Percentiles rank a stretch among this genome's conserved stretches.
phyloP scores from a whole-genome alignment of 1,139 yeast species.

The Yamadazyma epiphylla region DNA sequence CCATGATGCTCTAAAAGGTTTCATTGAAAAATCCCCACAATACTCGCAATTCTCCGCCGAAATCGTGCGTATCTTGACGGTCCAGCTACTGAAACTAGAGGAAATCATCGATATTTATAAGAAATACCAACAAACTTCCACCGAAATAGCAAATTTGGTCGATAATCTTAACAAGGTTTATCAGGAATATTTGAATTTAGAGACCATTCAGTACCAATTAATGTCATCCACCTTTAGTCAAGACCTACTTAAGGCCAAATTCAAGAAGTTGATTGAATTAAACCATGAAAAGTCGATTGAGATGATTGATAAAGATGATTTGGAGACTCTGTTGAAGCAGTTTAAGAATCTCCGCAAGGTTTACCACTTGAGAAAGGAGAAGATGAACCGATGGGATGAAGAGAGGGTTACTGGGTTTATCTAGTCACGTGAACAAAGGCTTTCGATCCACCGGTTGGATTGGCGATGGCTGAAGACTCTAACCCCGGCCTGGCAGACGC shows the following conservation, averaged over 20 bases:
- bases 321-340: conserved; percentile 24
- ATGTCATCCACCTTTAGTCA: conserved; percentile 36
- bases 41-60: conserved; percentile 18
- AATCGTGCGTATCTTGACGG: conserved; percentile 16
- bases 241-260: conserved; percentile 28
- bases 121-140: conserved; percentile 23
- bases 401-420: conserved; percentile 59
- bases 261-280: conserved; percentile 20
- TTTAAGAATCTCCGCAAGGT: conserved; percentile 45
- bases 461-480: background rate
- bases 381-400: conserved; percentile 59
- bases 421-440: conserved; percentile 6
- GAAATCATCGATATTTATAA: conserved; percentile 20
- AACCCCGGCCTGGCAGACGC: too few species aligned
- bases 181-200: conserved; percentile 32
- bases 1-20: conserved; percentile 30
- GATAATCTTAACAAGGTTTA: conserved; percentile 22
- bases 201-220: conserved; percentile 39
- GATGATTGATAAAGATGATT: conserved; percentile 19
- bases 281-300: conserved; percentile 22
- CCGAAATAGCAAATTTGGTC: conserved; percentile 24
- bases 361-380: conserved; percentile 56
- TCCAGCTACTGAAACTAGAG: conserved; percentile 20
- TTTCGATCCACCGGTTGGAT: too few species aligned
- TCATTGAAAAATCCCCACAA: conserved; percentile 21